phyloP scores from a whole-genome alignment of 2,329 filamentous ascomycete species.

The Paracoccidioides brasiliensis region DNA sequence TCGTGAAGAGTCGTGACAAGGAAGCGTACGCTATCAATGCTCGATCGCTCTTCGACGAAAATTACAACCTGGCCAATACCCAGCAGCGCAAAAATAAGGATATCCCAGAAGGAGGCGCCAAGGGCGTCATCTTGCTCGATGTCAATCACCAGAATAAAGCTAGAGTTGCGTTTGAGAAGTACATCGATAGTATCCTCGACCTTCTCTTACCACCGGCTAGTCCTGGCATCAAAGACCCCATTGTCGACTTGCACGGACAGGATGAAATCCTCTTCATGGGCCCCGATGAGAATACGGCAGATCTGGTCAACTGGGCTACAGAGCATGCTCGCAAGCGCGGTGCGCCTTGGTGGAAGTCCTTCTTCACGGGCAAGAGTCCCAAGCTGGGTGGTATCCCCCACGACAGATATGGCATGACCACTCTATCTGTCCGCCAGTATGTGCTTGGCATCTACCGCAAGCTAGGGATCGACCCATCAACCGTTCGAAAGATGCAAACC shows the following conservation, averaged over 20 bases:
- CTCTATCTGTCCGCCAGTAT: slow-evolving; percentile 88
- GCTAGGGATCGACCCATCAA: slow-evolving; percentile 72
- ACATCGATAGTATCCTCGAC: slow-evolving; percentile 97
- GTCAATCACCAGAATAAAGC: slow-evolving; percentile 88
- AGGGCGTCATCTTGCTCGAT: slow-evolving; percentile 92
- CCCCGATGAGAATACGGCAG: slow-evolving; percentile 95
- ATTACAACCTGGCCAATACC: slow-evolving; percentile 95
- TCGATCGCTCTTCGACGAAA: slow-evolving; percentile 92
- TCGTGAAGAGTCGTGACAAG: slow-evolving; percentile 93
- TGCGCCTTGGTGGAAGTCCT: slow-evolving; percentile 98
- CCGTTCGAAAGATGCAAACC: slow-evolving; percentile 88
- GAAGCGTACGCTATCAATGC: slow-evolving; percentile 96
- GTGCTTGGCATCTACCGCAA: slow-evolving; percentile 96
- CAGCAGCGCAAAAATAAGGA: slow-evolving; percentile 99
- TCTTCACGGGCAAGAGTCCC: slow-evolving; percentile 98
- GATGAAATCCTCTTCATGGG: slow-evolving; percentile 98
- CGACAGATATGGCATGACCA: slow-evolving; percentile 95
- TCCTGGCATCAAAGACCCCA: slow-evolving; percentile 96
- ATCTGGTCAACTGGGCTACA: slow-evolving; percentile 97
- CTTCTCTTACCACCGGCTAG: slow-evolving; percentile 78
- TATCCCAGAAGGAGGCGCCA: slow-evolving; percentile 94
- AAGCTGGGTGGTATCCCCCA: slow-evolving; percentile 94
- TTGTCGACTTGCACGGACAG: slow-evolving; percentile 89
- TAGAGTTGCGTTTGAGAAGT: slow-evolving; percentile 92
- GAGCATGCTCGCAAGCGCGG: slow-evolving; percentile 77